These are phyloP conservation scores for Diaporthe australafricana DNA, from an alignment of 2,329 filamentous ascomycete species.

Conservation along the genomic window DNA sequence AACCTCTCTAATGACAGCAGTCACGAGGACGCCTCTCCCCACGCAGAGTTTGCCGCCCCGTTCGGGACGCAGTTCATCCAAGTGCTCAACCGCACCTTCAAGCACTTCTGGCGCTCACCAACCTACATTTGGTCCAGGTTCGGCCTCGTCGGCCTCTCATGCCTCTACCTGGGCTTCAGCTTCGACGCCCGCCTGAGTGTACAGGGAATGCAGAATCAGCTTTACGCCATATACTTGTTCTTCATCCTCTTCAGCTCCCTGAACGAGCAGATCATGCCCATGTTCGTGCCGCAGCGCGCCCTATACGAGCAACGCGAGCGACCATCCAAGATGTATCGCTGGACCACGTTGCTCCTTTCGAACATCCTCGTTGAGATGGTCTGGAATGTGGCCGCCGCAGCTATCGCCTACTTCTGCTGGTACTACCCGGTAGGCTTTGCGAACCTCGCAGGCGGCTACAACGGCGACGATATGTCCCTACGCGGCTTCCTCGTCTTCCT, in stretches of 20 bases:
- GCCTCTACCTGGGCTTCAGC: neutral
- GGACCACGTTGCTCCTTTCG: conserved; percentile 47
- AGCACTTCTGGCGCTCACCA: neutral
- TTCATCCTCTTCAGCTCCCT: neutral
- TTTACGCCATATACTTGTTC: neutral
- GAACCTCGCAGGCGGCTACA: conserved; percentile 52
- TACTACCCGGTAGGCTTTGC: conserved; percentile 46
- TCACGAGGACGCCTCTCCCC: neutral
- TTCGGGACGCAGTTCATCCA: neutral
- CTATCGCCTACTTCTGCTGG: conserved; percentile 8
- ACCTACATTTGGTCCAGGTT: conserved; percentile 2
- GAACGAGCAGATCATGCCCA: neutral
- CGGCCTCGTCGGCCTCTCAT: neutral
- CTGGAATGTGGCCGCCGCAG: neutral
- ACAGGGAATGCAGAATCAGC: neutral
- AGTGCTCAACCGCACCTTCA: neutral
- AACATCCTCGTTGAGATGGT: conserved; percentile 19
- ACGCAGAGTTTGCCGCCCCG: neutral
- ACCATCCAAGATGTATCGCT: neutral
- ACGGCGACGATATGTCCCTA: conserved; percentile 71
- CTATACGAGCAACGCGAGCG: neutral
- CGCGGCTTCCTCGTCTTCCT: conserved; percentile 57
- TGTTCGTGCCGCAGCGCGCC: neutral
- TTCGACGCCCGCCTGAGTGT: neutral
- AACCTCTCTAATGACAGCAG: neutral